Conservation (phyloP, 352 stramenopile genomes). For the Bremia lactucae region DNA sequence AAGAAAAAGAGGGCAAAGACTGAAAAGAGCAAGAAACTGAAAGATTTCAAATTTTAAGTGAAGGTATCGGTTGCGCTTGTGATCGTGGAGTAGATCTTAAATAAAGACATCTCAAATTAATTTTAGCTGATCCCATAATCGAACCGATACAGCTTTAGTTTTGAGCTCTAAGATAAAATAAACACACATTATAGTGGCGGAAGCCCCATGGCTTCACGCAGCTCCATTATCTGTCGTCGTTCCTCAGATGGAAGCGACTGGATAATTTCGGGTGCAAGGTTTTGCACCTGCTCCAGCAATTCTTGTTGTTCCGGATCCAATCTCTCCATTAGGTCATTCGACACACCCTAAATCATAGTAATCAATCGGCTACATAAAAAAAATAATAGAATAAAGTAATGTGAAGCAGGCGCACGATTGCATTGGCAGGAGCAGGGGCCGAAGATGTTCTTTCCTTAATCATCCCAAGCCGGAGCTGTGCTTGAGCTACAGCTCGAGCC, state of each 20-base stretch:
- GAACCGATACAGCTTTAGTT: neutral
- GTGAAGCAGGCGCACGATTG: slow-evolving; percentile 23
- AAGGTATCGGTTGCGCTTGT: slow-evolving; percentile 12
- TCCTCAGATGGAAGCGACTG: slow-evolving; percentile 60
- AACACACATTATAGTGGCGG: slow-evolving; percentile 33
- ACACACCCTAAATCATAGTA: slow-evolving; percentile 28
- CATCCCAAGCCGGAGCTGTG: slow-evolving; percentile 63
- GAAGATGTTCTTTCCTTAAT: slow-evolving; percentile 39
- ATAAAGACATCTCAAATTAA: slow-evolving; percentile 1
- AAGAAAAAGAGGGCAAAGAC: slow-evolving; percentile 72
- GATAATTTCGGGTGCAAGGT: slow-evolving; percentile 72
- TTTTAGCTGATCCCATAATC: slow-evolving; percentile 3
- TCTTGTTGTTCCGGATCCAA: slow-evolving; percentile 71
- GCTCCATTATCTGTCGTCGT: slow-evolving; percentile 74
- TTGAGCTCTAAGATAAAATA: slow-evolving; percentile 14
- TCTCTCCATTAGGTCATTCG: slow-evolving; percentile 52
- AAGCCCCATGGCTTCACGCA: slow-evolving; percentile 68
- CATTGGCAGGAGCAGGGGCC: slow-evolving; percentile 29
- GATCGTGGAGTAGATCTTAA: too few relatives aligned
- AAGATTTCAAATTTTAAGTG: slow-evolving; percentile 79
- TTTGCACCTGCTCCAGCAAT: slow-evolving; percentile 70
- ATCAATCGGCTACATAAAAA: slow-evolving; percentile 1
- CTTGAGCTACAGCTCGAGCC: slow-evolving; percentile 54
- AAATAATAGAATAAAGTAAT: neutral
- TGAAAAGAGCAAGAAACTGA: slow-evolving; percentile 75